Evolutionary conservation across 768 basidiomycete species (phyloP), one percentile per base, ranked within the genome.

Genomic region (Suillus clintonianus): DNA sequence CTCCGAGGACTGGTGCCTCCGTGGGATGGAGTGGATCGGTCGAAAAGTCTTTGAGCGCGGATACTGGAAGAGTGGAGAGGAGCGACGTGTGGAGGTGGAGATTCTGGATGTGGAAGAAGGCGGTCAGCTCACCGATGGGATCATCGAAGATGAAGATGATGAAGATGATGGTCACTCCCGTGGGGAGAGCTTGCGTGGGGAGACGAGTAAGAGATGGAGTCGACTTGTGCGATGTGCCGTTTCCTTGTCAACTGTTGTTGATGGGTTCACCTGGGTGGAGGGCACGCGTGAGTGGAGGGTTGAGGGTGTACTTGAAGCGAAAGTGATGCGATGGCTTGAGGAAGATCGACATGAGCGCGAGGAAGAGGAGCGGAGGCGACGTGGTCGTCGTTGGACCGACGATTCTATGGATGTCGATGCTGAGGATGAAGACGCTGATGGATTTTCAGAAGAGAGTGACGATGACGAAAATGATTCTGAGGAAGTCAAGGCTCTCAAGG

Each of bases 11-110:
- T 98, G 96, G 95, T 92, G 91, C 70, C 73, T 98, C 68, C 85
- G 97, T 37, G 97, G 97, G 1, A 94, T 96, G 89, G 95, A 95
- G 69, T 99, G 97, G 97, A 90, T 94, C 4, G 91, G 93, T 7
- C 83, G 94, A 63, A 86, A 87, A 65, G 89, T 98, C 17, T 99
- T 91, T 72, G 95, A 97, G 74, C 87, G 93, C 45, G 97, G 96
- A 0, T 99, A 90, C 74, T 99, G 97, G 97, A 92, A 90, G 72
- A 80, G 81, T n/a, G 85, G 84, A 37, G 90, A 89, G 59, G 88
- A 89, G 62, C 81, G 83, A 54, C 78, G 79, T 45, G 70, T 77
- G 65, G 97, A 99, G 80, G 82, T 92, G 61, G 95, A 95, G 69
- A 89, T 95, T 1, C 80, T 97, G 55, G 84, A 90, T 59, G 77